These are phyloP conservation scores for Aeschynomene evenia DNA, from an alignment of 306 rosid species.

Conservation along the genomic window DNA sequence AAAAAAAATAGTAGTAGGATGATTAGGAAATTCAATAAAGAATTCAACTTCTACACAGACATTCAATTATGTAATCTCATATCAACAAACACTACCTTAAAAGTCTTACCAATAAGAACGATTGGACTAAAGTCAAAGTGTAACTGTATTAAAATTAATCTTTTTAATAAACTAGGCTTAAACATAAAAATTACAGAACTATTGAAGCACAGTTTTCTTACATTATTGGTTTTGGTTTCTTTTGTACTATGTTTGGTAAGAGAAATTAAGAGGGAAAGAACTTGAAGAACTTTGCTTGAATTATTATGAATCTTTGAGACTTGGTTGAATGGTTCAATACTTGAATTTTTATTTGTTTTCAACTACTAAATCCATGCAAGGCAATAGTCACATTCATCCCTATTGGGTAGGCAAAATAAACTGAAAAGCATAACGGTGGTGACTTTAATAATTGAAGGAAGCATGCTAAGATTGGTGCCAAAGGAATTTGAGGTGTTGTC, in stretches of 20 bases:
- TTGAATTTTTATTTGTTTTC: neutral
- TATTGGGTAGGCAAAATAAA: slow-evolving; percentile 1
- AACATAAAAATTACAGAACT: neutral
- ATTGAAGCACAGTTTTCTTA: neutral
- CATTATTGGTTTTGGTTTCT: neutral
- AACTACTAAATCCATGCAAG: slow-evolving; percentile 23
- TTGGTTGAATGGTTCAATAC: neutral
- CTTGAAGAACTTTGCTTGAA: neutral
- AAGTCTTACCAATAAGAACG: too few species aligned
- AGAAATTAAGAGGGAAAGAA: neutral
- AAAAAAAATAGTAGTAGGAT: neutral
- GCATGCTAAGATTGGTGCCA: neutral
- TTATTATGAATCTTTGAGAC: neutral
- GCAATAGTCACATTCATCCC: neutral
- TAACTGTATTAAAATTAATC: too few species aligned
- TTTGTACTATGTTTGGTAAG: neutral
- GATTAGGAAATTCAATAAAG: too few species aligned
- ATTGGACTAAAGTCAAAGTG: too few species aligned
- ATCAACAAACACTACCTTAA: too few species aligned
- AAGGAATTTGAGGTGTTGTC: slow-evolving; percentile 8
- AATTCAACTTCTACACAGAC: too few species aligned
- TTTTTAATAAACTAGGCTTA: neutral
- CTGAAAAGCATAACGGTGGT: slow-evolving; percentile 28
- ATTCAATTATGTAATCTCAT: too few species aligned
- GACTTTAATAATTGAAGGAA: slow-evolving; percentile 8